Percentiles rank a stretch among this genome's conserved stretches.
These are phyloP conservation scores for Edaphochlamys debaryana DNA, from an alignment of 139 green algal species.

Conservation along the genomic window DNA sequence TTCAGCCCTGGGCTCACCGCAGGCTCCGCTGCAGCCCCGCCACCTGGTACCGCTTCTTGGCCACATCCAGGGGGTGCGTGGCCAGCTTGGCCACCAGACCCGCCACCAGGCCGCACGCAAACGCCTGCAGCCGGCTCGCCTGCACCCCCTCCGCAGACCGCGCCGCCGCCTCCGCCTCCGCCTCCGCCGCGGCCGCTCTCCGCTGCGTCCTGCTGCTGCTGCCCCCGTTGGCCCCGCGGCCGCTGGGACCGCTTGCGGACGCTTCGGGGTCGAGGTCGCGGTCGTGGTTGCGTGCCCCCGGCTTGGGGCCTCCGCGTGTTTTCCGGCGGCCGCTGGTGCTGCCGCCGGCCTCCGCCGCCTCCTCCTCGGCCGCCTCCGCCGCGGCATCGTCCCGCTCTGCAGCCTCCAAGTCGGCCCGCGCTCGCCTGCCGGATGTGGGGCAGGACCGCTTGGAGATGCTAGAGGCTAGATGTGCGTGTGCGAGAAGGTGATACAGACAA, in stretches of 20 bases:
- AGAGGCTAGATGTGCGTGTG: too few relatives aligned
- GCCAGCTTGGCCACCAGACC: slow-evolving; percentile 87
- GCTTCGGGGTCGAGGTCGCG: too few relatives aligned
- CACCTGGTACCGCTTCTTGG: slow-evolving; percentile 97
- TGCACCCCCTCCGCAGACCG: not conserved
- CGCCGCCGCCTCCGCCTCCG: not conserved
- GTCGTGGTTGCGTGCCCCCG: too few relatives aligned
- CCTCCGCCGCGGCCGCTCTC: not conserved
- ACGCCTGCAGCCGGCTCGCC: slow-evolving; percentile 37
- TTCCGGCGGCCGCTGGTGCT: too few relatives aligned
- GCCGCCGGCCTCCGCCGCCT: not conserved
- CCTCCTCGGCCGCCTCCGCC: not conserved
- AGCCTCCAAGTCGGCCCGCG: too few relatives aligned
- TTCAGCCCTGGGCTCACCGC: slow-evolving; percentile 32
- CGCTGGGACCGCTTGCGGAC: not conserved
- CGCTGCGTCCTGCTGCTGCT: not conserved
- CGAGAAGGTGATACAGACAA: too few relatives aligned
- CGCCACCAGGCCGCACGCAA: slow-evolving; percentile 59
- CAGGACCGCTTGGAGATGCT: too few relatives aligned
- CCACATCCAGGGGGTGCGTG: slow-evolving; percentile 95
- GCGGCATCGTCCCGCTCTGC: too few relatives aligned
- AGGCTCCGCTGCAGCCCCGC: slow-evolving; percentile 52
- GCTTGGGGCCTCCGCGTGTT: too few relatives aligned
- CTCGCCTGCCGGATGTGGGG: too few relatives aligned
- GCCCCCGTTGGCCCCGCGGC: not conserved